These are phyloP conservation scores for Homolaphlyctis polyrhiza DNA, from an alignment of 371 early-diverging fungal species.

Conservation along the genomic window DNA sequence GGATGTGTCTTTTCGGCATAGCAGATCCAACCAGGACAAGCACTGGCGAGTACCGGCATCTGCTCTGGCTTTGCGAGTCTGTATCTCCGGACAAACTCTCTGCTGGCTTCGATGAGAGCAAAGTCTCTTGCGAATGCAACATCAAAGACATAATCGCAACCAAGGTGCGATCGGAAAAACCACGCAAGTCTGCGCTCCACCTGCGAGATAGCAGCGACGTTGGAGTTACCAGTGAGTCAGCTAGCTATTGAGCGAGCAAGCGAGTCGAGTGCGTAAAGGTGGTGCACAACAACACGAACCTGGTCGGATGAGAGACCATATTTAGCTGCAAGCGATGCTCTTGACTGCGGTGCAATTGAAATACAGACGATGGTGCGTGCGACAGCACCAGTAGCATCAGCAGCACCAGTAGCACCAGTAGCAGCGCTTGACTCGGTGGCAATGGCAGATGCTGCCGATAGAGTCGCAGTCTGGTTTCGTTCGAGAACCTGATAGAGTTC, in stretches of 20 bases:
- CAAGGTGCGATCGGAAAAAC: conserved; percentile 66
- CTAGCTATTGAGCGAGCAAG: not conserved
- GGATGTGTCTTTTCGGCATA: conserved; percentile 98
- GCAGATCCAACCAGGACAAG: conserved; percentile 95
- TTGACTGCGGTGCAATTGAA: conserved; percentile 86
- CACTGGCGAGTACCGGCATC: conserved; percentile 73
- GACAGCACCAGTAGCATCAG: too few species aligned
- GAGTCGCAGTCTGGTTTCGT: conserved; percentile 42
- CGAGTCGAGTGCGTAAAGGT: not conserved
- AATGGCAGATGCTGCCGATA: not conserved
- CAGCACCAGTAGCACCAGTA: not conserved
- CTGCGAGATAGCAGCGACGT: conserved; percentile 16
- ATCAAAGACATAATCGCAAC: conserved; percentile 82
- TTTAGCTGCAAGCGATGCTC: conserved; percentile 87
- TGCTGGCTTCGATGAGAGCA: conserved; percentile 73
- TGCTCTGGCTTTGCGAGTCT: conserved; percentile 16
- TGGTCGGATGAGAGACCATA: conserved; percentile 47
- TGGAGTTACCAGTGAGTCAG: too few species aligned
- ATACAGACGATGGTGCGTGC: conserved; percentile 58
- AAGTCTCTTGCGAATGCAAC: conserved; percentile 82
- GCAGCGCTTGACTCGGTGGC: too few species aligned
- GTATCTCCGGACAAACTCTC: conserved; percentile 82
- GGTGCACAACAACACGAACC: not conserved
- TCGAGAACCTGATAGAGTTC: conserved; percentile 74
- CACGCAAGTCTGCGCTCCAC: conserved; percentile 38